These are phyloP conservation scores for Neurospora intermedia DNA, from an alignment of 495 filamentous ascomycete genomes.

Conservation along the genomic window DNA sequence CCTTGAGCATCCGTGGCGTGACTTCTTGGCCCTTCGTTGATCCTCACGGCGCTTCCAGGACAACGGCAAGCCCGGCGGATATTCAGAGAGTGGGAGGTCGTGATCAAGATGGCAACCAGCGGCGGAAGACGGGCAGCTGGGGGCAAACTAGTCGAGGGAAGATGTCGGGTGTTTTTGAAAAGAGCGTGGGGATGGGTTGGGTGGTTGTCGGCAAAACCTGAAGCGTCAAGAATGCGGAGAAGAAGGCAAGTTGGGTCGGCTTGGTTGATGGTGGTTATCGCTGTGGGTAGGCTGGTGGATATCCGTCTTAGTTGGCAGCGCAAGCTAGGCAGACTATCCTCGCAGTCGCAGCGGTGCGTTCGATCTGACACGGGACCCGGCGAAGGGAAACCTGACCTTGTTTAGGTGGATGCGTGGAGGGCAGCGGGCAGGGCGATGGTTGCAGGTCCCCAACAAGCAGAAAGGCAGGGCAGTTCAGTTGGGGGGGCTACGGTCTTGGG, in stretches of 20 bases:
- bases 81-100: not conserved
- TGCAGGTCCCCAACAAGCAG: not conserved
- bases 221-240: not conserved
- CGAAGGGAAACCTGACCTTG: not conserved
- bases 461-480: not conserved
- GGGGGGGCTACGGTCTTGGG: not conserved
- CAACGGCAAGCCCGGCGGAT: not conserved
- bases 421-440: not conserved
- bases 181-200: not conserved
- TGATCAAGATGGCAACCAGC: not conserved
- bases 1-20: conserved; percentile 9
- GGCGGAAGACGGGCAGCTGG: not conserved
- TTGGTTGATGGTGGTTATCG: not conserved
- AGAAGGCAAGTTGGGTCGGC: not conserved
- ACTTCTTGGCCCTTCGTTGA: not conserved
- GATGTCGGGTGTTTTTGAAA: not conserved
- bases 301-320: not conserved
- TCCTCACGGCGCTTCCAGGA: not conserved
- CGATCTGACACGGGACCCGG: not conserved
- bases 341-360: not conserved
- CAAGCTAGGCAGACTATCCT: not conserved
- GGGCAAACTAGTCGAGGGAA: not conserved
- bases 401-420: not conserved
- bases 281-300: not conserved
- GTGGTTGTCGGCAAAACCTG: not conserved